Evolutionary conservation across 352 stramenopile species (phyloP).

Genomic region (Globisporangium okanoganense): DNA sequence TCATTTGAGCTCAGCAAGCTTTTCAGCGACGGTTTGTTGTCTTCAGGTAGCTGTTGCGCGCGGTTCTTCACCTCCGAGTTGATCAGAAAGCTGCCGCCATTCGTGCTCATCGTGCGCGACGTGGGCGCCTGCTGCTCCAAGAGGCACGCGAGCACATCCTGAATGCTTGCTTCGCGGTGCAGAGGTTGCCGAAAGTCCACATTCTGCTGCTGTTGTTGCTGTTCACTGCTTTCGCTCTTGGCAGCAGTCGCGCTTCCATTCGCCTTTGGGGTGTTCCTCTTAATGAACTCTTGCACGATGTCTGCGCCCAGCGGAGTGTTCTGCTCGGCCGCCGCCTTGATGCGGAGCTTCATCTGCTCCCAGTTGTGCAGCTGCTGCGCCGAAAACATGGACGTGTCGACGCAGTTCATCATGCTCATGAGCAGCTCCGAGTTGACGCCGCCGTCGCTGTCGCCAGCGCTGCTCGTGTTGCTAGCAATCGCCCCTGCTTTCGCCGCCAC

Average conservation of each 20-base stretch:
- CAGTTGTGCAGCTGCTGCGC: slow-evolving; percentile 67
- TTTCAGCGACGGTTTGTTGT: slow-evolving; percentile 63
- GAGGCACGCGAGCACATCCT: slow-evolving; percentile 72
- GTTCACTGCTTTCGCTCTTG: slow-evolving; percentile 7
- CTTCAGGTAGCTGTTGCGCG: slow-evolving; percentile 21
- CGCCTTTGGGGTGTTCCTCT: slow-evolving; percentile 37
- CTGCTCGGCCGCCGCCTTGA: slow-evolving; percentile 47
- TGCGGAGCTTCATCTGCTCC: slow-evolving; percentile 72
- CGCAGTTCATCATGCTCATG: slow-evolving; percentile 85
- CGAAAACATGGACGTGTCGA: slow-evolving; percentile 80
- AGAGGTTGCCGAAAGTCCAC: slow-evolving; percentile 50
- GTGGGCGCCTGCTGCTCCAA: slow-evolving; percentile 65
- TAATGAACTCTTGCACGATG: slow-evolving; percentile 25
- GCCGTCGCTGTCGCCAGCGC: neutral
- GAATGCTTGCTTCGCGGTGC: slow-evolving; percentile 71
- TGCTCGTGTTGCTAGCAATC: neutral
- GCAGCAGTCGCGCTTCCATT: slow-evolving; percentile 17
- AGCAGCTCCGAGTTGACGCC: slow-evolving; percentile 72
- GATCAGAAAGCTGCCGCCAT: slow-evolving; percentile 49
- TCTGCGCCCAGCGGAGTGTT: slow-evolving; percentile 33
- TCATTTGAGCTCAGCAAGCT: slow-evolving; percentile 78
- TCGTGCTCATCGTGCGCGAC: slow-evolving; percentile 38
- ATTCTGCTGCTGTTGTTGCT: slow-evolving; percentile 12
- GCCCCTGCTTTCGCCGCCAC: neutral
- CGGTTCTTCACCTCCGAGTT: slow-evolving; percentile 52